A percentile compares a stretch with the other conserved stretches of the same genome.
These are phyloP conservation scores for Cokeromyces recurvatus DNA, from an alignment of 371 early-diverging fungal genomes.

Conservation along the genomic window DNA sequence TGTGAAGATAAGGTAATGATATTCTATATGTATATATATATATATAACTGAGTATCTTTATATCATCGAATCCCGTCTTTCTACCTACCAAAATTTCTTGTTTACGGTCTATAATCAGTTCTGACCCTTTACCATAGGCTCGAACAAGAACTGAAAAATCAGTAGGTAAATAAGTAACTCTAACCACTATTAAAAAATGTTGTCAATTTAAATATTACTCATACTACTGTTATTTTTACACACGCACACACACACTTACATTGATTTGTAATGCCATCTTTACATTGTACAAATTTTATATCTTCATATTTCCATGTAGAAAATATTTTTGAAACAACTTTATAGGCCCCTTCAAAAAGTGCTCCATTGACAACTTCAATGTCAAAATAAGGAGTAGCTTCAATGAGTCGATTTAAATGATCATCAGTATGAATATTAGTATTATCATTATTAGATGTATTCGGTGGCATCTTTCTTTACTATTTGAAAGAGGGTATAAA, in stretches of 20 bases:
- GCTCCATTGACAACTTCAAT: slow-evolving; percentile 47
- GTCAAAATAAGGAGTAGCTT: slow-evolving; percentile 49
- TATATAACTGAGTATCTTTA: background rate
- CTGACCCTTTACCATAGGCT: slow-evolving; percentile 85
- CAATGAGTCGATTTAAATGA: slow-evolving; percentile 29
- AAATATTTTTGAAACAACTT: slow-evolving; percentile 60
- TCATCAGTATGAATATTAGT: slow-evolving; percentile 5
- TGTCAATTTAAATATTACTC: background rate
- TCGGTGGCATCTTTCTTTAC: slow-evolving; percentile 14
- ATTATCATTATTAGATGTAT: slow-evolving; percentile 3
- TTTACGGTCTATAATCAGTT: slow-evolving; percentile 82
- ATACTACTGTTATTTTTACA: no score
- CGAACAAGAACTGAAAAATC: slow-evolving; percentile 75
- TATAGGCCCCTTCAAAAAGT: slow-evolving; percentile 63
- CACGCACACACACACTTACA: no score
- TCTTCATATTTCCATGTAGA: slow-evolving; percentile 68
- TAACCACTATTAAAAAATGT: slow-evolving; percentile 55
- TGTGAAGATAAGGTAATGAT: slow-evolving; percentile 69
- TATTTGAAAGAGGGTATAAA: slow-evolving; percentile 1
- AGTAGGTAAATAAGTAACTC: slow-evolving; percentile 61
- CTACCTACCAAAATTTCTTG: slow-evolving; percentile 81
- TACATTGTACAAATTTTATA: slow-evolving; percentile 69
- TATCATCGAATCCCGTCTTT: background rate
- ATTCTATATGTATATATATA: slow-evolving; percentile 51
- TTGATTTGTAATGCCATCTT: slow-evolving; percentile 93